These are phyloP conservation scores for Microcos paniculata DNA, from an alignment of 345 rosid species.

Conservation along the genomic window DNA sequence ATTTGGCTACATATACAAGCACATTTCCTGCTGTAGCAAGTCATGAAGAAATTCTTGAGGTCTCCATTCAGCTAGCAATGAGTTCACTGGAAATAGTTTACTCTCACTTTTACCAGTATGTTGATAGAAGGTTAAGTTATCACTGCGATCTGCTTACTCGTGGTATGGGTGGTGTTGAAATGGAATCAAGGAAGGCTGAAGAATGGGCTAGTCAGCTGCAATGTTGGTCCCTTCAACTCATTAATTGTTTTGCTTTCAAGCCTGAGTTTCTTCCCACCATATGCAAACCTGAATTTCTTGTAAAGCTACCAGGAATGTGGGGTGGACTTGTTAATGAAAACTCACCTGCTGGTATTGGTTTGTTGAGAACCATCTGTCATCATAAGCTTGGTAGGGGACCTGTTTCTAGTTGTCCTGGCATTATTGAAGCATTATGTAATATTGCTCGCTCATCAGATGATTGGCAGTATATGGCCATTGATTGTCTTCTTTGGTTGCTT, in stretches of 20 bases:
- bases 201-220: constrained; percentile 99
- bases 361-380: constrained; percentile 91
- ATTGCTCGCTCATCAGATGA: constrained; percentile 98
- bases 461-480: constrained; percentile 99
- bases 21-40: constrained; percentile 79
- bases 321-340: constrained; percentile 99
- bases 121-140: constrained; percentile 78
- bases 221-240: constrained; percentile 99
- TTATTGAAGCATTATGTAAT: constrained; percentile 83
- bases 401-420: constrained; percentile 80
- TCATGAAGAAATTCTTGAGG: constrained; percentile 87
- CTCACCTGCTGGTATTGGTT: constrained; percentile 97
- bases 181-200: constrained; percentile 98
- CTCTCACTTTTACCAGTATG: constrained; percentile 87
- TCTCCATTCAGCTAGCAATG: constrained; percentile 86
- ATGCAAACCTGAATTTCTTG: constrained; percentile 90
- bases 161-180: constrained; percentile 99
- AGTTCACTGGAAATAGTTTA: constrained; percentile 96
- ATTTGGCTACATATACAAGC: constrained; percentile 86
- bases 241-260: constrained; percentile 98
- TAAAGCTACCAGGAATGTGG: constrained; percentile 95
- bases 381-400: constrained; percentile 94
- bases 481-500: constrained; percentile 96
- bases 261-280: constrained; percentile 91
- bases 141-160: constrained; percentile 97